Evolutionary conservation across 2,329 filamentous ascomycete species (phyloP).

Genomic region (Xylariaceae sp.): DNA sequence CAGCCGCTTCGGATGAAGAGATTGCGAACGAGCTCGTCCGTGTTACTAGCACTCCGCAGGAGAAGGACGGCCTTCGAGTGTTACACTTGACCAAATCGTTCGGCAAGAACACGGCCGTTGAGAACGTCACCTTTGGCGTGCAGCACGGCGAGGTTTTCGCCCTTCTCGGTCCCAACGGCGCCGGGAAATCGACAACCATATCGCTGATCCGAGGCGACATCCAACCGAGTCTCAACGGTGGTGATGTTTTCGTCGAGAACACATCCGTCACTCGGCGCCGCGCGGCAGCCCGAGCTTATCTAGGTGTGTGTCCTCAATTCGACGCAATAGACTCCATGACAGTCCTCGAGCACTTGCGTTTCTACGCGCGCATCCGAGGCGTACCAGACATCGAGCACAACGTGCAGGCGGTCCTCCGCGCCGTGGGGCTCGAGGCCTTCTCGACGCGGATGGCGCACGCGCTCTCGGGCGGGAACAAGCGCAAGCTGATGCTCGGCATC

Average conservation of each 20-base stretch:
- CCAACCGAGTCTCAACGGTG: slow-evolving; percentile 68
- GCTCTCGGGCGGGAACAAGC: slow-evolving; percentile 87
- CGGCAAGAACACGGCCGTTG: slow-evolving; percentile 75
- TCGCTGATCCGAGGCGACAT: slow-evolving; percentile 88
- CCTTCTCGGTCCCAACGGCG: slow-evolving; percentile 86
- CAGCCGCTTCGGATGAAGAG: slow-evolving; percentile 55
- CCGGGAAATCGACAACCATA: slow-evolving; percentile 89
- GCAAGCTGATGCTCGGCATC: slow-evolving; percentile 88
- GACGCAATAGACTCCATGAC: slow-evolving; percentile 92
- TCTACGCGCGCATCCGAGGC: slow-evolving; percentile 85
- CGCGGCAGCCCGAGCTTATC: slow-evolving; percentile 70
- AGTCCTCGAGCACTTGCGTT: slow-evolving; percentile 80
- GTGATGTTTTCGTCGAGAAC: slow-evolving; percentile 80
- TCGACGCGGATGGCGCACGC: slow-evolving; percentile 74
- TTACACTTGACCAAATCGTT: slow-evolving; percentile 81
- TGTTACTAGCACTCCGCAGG: slow-evolving; percentile 54
- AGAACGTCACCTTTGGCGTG: slow-evolving; percentile 85
- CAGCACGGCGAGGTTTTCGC: slow-evolving; percentile 83
- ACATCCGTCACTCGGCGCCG: slow-evolving; percentile 74
- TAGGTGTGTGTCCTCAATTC: slow-evolving; percentile 89
- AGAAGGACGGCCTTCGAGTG: slow-evolving; percentile 72
- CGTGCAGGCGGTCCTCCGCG: slow-evolving; percentile 73
- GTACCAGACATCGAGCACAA: slow-evolving; percentile 76
- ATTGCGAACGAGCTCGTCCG: slow-evolving; percentile 66
- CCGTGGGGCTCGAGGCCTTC: slow-evolving; percentile 76